Percentiles rank a stretch among this genome's conserved stretches.
These are phyloP conservation scores for Cladorrhinum sp. DNA, from an alignment of 2,329 filamentous ascomycete genomes.

Conservation along the genomic window DNA sequence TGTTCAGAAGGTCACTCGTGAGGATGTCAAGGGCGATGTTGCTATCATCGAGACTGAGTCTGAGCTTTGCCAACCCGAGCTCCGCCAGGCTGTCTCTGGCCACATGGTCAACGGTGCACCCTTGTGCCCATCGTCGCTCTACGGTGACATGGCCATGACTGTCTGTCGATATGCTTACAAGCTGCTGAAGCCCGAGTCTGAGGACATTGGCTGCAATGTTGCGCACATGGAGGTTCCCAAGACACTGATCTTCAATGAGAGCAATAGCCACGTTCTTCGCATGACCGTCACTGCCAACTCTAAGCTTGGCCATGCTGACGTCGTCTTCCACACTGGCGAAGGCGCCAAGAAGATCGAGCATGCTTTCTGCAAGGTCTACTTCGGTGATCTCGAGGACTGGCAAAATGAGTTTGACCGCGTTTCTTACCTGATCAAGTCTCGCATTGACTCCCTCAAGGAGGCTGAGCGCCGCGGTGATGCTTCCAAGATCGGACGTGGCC, in stretches of 20 bases:
- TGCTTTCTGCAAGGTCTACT: conserved; percentile 59
- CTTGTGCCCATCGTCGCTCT: conserved; percentile 52
- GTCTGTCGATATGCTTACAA: conserved; percentile 65
- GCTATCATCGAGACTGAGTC: conserved; percentile 62
- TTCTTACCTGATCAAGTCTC: conserved; percentile 65
- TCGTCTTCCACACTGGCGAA: conserved; percentile 58
- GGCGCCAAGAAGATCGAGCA: conserved; percentile 59
- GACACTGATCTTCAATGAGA: conserved; percentile 59
- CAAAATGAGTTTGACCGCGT: conserved; percentile 63
- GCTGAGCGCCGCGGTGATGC: conserved; percentile 64
- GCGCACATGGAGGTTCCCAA: conserved; percentile 66
- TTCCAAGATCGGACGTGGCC: conserved; percentile 69
- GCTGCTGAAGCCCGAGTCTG: conserved; percentile 54
- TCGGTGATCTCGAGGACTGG: conserved; percentile 59
- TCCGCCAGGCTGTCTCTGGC: conserved; percentile 58
- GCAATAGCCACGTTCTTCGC: conserved; percentile 55
- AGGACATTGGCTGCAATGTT: conserved; percentile 61
- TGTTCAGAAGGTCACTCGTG: conserved; percentile 61
- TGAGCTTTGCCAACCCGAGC: conserved; percentile 61
- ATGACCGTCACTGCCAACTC: conserved; percentile 59
- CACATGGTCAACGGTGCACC: conserved; percentile 49
- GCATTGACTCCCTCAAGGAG: conserved; percentile 55
- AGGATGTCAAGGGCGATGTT: conserved; percentile 59
- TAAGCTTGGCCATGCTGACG: conserved; percentile 50
- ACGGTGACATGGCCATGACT: conserved; percentile 50